phyloP scores from a whole-genome alignment of 352 stramenopile species.

The Globisporangium splendens region DNA sequence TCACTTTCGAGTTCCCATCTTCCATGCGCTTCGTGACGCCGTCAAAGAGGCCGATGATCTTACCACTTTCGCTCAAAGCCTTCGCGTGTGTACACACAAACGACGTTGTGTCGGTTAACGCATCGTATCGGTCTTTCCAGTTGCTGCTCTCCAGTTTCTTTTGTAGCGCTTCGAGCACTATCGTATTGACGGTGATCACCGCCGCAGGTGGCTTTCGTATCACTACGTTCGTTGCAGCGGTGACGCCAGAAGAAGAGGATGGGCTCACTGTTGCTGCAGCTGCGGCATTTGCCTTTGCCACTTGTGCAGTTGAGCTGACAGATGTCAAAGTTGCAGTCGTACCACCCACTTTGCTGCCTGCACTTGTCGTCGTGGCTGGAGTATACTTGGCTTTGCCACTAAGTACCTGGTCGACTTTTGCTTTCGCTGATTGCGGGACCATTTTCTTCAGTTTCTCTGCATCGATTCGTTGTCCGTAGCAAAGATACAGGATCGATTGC shows the following conservation, averaged over 20 bases:
- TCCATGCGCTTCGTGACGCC: slow-evolving; percentile 62
- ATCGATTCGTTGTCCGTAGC: slow-evolving; percentile 33
- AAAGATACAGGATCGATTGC: slow-evolving; percentile 51
- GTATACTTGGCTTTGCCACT: slow-evolving; percentile 22
- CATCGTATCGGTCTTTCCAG: slow-evolving; percentile 78
- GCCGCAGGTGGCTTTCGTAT: too few species aligned
- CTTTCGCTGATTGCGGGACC: slow-evolving; percentile 32
- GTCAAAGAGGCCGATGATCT: slow-evolving; percentile 68
- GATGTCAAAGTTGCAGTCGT: too few species aligned
- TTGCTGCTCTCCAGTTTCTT: slow-evolving; percentile 63
- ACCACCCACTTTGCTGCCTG: slow-evolving; percentile 1
- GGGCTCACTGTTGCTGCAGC: not conserved
- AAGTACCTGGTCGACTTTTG: slow-evolving; percentile 50
- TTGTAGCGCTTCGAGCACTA: slow-evolving; percentile 35
- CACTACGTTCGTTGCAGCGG: too few species aligned
- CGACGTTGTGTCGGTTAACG: slow-evolving; percentile 32
- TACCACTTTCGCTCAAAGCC: slow-evolving; percentile 31
- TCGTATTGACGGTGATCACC: slow-evolving; percentile 23
- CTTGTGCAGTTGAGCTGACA: not conserved
- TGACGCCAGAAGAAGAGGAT: not conserved
- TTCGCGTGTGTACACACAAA: slow-evolving; percentile 28
- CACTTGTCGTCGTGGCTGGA: slow-evolving; percentile 12
- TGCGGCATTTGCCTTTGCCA: not conserved
- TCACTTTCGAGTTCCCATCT: slow-evolving; percentile 77
- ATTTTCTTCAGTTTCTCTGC: slow-evolving; percentile 49